Evolutionary conservation across 805 yeast genomes (phyloP).

Genomic region (Schizosaccharomyces octosporus): DNA sequence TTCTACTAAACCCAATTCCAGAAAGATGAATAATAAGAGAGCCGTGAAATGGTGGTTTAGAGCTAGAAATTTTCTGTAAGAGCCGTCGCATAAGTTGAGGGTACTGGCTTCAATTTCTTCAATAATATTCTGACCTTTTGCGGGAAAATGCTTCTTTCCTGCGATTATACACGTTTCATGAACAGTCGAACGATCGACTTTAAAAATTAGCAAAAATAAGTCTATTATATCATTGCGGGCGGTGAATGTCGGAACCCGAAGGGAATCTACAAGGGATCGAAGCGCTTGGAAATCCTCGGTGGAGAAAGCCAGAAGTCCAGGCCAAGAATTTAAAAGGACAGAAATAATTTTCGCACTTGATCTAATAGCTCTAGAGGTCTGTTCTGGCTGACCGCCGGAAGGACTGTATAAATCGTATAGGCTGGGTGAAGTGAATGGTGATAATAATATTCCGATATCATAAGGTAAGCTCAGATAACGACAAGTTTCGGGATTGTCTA

Average conservation of each 20-base stretch:
- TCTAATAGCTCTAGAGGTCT: conserved; percentile 5
- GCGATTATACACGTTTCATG: conserved; percentile 13
- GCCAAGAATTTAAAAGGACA: conserved; percentile 36
- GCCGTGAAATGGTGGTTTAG: conserved; percentile 40
- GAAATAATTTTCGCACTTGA: background rate
- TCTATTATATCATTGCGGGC: conserved; percentile 32
- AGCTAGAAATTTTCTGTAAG: conserved; percentile 2
- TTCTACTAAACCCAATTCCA: conserved; percentile 13
- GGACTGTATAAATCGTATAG: conserved; percentile 24
- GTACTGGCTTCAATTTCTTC: background rate
- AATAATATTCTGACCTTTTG: background rate
- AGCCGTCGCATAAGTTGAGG: background rate
- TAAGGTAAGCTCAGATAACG: conserved; percentile 15
- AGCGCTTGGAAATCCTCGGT: conserved; percentile 31
- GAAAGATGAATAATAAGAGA: conserved; percentile 28
- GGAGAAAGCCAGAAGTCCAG: conserved; percentile 48
- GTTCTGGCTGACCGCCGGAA: conserved; percentile 31
- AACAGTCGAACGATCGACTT: conserved; percentile 37
- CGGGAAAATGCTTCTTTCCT: conserved; percentile 9
- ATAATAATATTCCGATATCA: conserved; percentile 19
- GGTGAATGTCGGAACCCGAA: conserved; percentile 31
- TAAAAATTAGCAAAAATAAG: conserved; percentile 40
- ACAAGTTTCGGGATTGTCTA: conserved; percentile 34
- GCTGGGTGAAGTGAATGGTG: conserved; percentile 38
- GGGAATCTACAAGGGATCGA: conserved; percentile 32